Base-by-base conservation (phyloP, 306 rosid species). In the Pueraria montana region DNA sequence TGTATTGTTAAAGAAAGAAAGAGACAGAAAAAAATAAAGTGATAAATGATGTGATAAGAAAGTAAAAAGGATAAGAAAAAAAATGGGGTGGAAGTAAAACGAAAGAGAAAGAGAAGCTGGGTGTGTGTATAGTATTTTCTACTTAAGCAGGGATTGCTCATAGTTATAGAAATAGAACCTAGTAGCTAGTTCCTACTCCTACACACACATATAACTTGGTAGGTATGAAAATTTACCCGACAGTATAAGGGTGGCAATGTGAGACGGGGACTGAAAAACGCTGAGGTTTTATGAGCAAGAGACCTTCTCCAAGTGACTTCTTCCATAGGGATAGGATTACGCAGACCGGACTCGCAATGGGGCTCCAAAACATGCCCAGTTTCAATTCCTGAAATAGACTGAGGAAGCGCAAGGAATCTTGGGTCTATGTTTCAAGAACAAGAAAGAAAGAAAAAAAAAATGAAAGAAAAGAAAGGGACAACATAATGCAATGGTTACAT, bases 311-410 rank as follows among this genome's bases (percentile, higher is more conserved):
- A 23, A 17, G n/a, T 12, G 24, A 8, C 63, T 21, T 38, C 72
- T 0, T n/a, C n/a, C n/a, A n/a, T n/a, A n/a, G n/a, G n/a, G n/a
- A 46, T 59, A 13, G 72, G 83, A 18, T 66, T 80, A 12, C 10
- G 62, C 62, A 20, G 27, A 52, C 82, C 38, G 83, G 80, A 23
- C 16, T 55, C 14, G 17, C 94, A 90, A 0, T 2, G 0, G 17
- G 86, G 83, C 27, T 85, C 87, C 79, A 86, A 84, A 62, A 89
- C 77, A 20, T 21, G 7, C 27, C 63, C 63, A 20, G 2, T 21
- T 0, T 3, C 1, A 20, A 91, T 5, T 48, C 76, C 77, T 63
- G 86, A 89, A 82, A 56, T 13, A 49, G 79, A 74, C 94, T 89
- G 86, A 43, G 6, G 16, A 10, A 56, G 10, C 4, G 2, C 63